Base-by-base conservation (phyloP, 2,329 filamentous ascomycete genomes). In the Lomentospora prolificans region DNA sequence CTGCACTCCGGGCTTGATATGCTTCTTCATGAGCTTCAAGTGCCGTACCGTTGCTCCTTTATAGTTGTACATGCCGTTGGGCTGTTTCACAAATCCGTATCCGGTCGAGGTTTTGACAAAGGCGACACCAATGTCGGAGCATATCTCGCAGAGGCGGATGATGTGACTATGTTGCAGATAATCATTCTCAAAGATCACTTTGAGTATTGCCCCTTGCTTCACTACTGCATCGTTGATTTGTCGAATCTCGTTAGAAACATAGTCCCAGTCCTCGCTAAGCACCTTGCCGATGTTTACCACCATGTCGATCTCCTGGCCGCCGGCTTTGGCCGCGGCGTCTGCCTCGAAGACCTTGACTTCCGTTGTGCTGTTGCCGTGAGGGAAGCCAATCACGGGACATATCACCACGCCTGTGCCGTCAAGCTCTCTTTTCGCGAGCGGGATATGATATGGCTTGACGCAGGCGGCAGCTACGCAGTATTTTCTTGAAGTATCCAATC, bases 101-200 rank as follows among this genome's bases (percentile, higher is more conserved):
- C 81, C 80, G 0, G 80, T 82, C 1, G 77, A 80, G 0, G 81
- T 84, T 69, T 84, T 84, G 60, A 83, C 73, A 57, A 81, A 84
- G 0, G 74, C 79, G 0, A 84, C 80, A 0, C 66, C 66, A 0
- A 79, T 33, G 0, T 69, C 63, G 0, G 74, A 74, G 62, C 80
- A 84, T 27, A 84, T 80, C 63, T 74, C 61, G 61, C 80, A 83
- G 0, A 84, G 68, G 4, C 65, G 69, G 8, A 72, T 60, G 53
- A 84, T 80, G 39, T 82, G 72, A 8, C 73, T 62, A 0, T 77
- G 67, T 1, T 69, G 28, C 0, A 84, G 71, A 58, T 75, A 84
- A 61, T 82, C 79, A 60, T 81, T 84, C 61, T 84, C 80, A 56
- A 84, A 83, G 52, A 84, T 84, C 53, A 84, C 79, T 62, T 84